A percentile compares a stretch with the other conserved stretches of the same genome.
phyloP scores from a whole-genome alignment of 1,284 basidiomycete species.

The Vanrija pseudolonga region DNA sequence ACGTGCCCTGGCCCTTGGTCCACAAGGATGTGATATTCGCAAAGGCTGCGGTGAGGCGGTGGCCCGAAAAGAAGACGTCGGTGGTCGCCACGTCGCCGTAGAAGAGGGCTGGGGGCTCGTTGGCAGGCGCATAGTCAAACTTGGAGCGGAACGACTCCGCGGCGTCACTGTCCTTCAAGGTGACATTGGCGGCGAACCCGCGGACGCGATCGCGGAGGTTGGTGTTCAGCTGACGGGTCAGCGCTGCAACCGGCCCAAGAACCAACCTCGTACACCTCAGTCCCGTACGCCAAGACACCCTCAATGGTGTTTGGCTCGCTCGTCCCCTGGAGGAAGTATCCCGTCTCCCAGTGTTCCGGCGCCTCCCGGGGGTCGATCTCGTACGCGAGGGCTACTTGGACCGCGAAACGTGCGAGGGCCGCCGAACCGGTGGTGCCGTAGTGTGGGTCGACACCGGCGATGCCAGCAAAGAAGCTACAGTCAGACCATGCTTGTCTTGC shows the following conservation, averaged over 20 bases:
- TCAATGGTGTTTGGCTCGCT: constrained; percentile 41
- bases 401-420: constrained; percentile 52
- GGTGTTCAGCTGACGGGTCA: constrained; percentile 48
- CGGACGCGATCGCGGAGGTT: constrained; percentile 50
- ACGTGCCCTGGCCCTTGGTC: constrained; percentile 42
- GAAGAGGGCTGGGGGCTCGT: constrained; percentile 43
- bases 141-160: constrained; percentile 33
- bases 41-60: constrained; percentile 48
- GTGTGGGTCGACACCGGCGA: constrained; percentile 54
- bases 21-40: constrained; percentile 51
- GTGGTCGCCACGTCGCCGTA: constrained; percentile 51
- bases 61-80: constrained; percentile 53
- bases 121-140: constrained; percentile 47
- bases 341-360: constrained; percentile 51
- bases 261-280: constrained; percentile 53
- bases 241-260: neutral
- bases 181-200: constrained; percentile 39
- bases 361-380: constrained; percentile 55
- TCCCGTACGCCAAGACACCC: constrained; percentile 50
- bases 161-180: constrained; percentile 47
- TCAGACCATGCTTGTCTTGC: too few relatives aligned
- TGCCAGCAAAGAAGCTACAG: constrained; percentile 49
- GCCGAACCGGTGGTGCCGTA: constrained; percentile 52
- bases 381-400: constrained; percentile 53
- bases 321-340: constrained; percentile 48